These are phyloP conservation scores for Wickerhamomyces bovis DNA, from an alignment of 805 yeast species.

Conservation along the genomic window DNA sequence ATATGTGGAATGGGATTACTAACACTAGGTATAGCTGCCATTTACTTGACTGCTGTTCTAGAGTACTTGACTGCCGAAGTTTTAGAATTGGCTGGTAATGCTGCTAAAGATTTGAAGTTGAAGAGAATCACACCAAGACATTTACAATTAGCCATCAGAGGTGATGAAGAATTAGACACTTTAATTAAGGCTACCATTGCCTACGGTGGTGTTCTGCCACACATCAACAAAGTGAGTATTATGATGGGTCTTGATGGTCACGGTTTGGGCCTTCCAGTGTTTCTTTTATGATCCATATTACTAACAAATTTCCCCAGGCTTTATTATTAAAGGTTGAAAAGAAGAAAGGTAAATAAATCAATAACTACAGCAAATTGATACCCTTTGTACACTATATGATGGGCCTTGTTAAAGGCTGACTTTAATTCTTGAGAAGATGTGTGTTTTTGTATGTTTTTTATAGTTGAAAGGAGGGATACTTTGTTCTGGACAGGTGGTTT, in stretches of 20 bases:
- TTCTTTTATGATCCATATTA: not conserved
- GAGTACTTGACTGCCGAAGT: constrained; percentile 97
- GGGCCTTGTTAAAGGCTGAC: not conserved
- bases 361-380: not conserved
- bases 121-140: constrained; percentile 98
- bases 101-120: constrained; percentile 97
- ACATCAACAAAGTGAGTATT: constrained; percentile 40
- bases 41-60: constrained; percentile 89
- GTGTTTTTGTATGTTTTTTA: not conserved
- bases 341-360: constrained; percentile 13
- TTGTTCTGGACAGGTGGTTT: not conserved
- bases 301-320: constrained; percentile 7
- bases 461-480: not conserved
- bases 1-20: constrained; percentile 5
- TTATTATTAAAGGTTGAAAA: constrained; percentile 17
- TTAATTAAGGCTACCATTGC: constrained; percentile 91
- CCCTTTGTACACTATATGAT: not conserved
- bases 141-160: constrained; percentile 94
- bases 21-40: constrained; percentile 52
- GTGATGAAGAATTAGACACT: constrained; percentile 95
- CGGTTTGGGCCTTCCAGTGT: too few species aligned
- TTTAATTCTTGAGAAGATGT: not conserved
- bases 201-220: constrained; percentile 99
- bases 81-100: constrained; percentile 95
- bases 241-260: not conserved